Base-by-base conservation (phyloP, 2,329 filamentous ascomycete genomes). In the Aaosphaeria pasadenensis region DNA sequence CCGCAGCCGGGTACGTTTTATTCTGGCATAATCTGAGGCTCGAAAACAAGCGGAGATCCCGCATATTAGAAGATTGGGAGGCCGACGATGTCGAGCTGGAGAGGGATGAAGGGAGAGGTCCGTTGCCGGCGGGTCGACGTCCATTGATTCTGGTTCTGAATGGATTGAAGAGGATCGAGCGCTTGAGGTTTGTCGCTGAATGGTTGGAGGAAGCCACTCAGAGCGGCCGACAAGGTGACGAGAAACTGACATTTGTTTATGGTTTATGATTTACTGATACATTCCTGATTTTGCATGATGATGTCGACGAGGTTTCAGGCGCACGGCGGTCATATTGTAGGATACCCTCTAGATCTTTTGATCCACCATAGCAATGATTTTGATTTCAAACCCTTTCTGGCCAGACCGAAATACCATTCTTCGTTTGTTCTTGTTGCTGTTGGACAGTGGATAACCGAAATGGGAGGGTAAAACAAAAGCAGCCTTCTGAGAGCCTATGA, bases 171-270 rank as follows among this genome's bases (percentile, higher is more conserved):
- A 40, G 43, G 39, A 50, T 44, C 24, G 32, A 39, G n/a, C 52
- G 46, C n/a, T 41, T 69, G 5, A 33, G 48, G 3, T 47, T 46
- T 44, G 43, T 69, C 4, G 54, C 59, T 5, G 51, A 51, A 6
- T 64, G 66, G 60, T 47, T 71, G 1, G 67, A 71, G 1, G 50
- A 63, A 41, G 70, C 70, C n/a, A 63, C 59, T 1, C 54, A 55
- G 7, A 58, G 67, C 17, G 62, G 68, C 6, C 62, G 69, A 51
- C 57, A 69, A 30, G 75, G 74, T 4, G 74, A 77, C 45, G 74
- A 77, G 59, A 75, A 67, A 59, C 53, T 76, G 42, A 77, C 74
- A 0, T 77, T 75, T 56, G 55, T 70, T 42, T 77, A 76, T 51
- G 71, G 72, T 7, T 47, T 69, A 29, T 64, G 47, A 54, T 36